Percentiles rank a stretch among this genome's conserved stretches.
Evolutionary conservation across 1,139 yeast species (phyloP).

Genomic region (Magnusiomyces paraingens): DNA sequence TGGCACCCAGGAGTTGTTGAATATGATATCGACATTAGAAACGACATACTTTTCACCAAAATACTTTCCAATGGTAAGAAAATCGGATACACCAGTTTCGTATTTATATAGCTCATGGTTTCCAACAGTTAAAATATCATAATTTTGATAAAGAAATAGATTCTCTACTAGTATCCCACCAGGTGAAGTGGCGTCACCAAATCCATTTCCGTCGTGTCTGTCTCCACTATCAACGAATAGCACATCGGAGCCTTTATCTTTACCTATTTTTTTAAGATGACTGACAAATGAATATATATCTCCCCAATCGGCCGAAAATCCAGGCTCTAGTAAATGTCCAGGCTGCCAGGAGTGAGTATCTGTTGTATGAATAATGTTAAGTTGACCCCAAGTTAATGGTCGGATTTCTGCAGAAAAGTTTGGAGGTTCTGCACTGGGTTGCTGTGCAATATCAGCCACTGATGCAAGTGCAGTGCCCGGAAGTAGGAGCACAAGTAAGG

Average conservation of each 20-base stretch:
- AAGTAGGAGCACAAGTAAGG: background rate
- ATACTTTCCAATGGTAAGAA: conserved; percentile 47
- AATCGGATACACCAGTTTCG: conserved; percentile 62
- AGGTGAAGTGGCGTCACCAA: conserved; percentile 68
- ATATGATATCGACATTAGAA: conserved; percentile 69
- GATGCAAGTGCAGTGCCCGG: background rate
- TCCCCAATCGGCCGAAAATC: conserved; percentile 88
- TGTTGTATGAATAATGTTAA: conserved; percentile 86
- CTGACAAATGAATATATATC: conserved; percentile 68
- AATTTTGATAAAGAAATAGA: conserved; percentile 59
- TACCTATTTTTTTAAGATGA: conserved; percentile 44
- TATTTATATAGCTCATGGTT: conserved; percentile 86
- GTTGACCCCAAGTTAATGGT: conserved; percentile 54
- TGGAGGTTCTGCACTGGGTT: background rate
- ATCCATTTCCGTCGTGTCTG: conserved; percentile 90
- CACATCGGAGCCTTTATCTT: conserved; percentile 49
- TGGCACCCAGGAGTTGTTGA: conserved; percentile 42
- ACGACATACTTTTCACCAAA: conserved; percentile 65
- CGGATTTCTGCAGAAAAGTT: conserved; percentile 28
- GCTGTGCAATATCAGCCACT: background rate
- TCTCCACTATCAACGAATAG: conserved; percentile 85
- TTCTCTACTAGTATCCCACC: conserved; percentile 60
- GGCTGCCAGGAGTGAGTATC: conserved; percentile 92
- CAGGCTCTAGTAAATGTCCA: conserved; percentile 73
- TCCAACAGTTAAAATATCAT: conserved; percentile 79